Base-by-base conservation (phyloP, 1,139 yeast species). In the Nakaseomyces delphensis region DNA sequence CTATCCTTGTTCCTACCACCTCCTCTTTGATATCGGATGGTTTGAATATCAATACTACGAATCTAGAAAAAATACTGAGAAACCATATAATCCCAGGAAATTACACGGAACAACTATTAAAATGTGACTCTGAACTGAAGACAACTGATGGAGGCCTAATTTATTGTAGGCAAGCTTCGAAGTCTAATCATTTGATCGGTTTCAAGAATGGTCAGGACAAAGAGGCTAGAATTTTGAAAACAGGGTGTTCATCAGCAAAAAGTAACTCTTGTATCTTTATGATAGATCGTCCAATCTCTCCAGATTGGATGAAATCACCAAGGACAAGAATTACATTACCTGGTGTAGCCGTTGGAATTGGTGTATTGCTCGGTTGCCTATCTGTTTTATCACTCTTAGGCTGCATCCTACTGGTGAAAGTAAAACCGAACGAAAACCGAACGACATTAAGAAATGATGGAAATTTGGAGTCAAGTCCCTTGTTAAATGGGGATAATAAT, bases 1-100 rank as follows among this genome's bases (percentile, higher is more conserved):
- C 96, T 0, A 61, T 89, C n/a, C 62, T 91, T 21, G 74, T 87
- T 0, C 97, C 97, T 0, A 70, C 79, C 0, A 66, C 77, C 5
- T 71, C 73, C 19, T 77, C 87, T 0, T 59, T 86, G 46, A 51
- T 56, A 13, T 68, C 69, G 45, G 57, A 46, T 41, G 56, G 49
- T 4, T 54, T 46, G 19, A 50, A 37, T 46, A 47, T 43, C 18
- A 67, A 38, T 54, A 46, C 57, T 9, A 57, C 72, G 0, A 63
- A 62, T 38, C 62, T 89, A 29, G 69, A 69, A 32, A 68, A 73
- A 13, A 73, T 86, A 46, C 64, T 86, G 28, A 72, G 73, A 43
- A 65, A 85, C 44, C 97, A 91, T 57, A 65, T 86, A 29, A 67
- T 89, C 3, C 84, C 86, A 1, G 71, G 74, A 41, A 63, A 70